Conservation (phyloP, 2,329 filamentous ascomycete genomes). For the Escovopsis sp. region DNA sequence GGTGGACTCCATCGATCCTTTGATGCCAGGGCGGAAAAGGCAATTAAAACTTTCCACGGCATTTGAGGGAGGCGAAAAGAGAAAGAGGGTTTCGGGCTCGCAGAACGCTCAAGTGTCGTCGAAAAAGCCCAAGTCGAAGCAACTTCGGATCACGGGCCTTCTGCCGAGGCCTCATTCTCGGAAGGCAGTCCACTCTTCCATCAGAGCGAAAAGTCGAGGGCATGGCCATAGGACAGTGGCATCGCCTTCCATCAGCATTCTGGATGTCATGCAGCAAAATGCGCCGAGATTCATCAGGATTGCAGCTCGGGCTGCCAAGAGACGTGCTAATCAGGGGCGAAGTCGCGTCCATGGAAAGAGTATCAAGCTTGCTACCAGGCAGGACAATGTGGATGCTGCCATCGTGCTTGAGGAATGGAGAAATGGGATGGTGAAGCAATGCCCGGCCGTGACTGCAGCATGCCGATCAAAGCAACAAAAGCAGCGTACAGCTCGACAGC, state of each 20-base stretch:
- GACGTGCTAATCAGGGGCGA: constrained; percentile 33
- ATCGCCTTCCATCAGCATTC: constrained; percentile 40
- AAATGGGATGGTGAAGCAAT: constrained; percentile 33
- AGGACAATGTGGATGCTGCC: constrained; percentile 43
- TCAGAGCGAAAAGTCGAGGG: neutral
- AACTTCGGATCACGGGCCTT: constrained; percentile 19
- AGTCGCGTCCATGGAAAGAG: constrained; percentile 39
- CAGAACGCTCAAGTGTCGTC: constrained; percentile 9
- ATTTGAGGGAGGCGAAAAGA: constrained; percentile 14
- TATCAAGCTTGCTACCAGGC: constrained; percentile 46
- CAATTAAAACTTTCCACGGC: constrained; percentile 16
- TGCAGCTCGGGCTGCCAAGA: constrained; percentile 42
- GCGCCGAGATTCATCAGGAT: constrained; percentile 46
- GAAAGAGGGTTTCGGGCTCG: constrained; percentile 8
- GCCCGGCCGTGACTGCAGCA: constrained; percentile 17
- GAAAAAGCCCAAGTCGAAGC: constrained; percentile 9
- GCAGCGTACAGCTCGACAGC: constrained; percentile 4
- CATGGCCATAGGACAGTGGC: constrained; percentile 6
- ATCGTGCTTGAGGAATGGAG: constrained; percentile 41
- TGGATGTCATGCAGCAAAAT: constrained; percentile 40
- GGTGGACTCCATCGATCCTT: constrained; percentile 36
- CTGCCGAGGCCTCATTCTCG: constrained; percentile 4
- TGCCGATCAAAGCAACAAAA: constrained; percentile 3
- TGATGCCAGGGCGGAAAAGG: constrained; percentile 31
- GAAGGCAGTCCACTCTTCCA: neutral